Base-by-base conservation (phyloP, 768 basidiomycete species). In the Pulveroboletus ravenelii region DNA sequence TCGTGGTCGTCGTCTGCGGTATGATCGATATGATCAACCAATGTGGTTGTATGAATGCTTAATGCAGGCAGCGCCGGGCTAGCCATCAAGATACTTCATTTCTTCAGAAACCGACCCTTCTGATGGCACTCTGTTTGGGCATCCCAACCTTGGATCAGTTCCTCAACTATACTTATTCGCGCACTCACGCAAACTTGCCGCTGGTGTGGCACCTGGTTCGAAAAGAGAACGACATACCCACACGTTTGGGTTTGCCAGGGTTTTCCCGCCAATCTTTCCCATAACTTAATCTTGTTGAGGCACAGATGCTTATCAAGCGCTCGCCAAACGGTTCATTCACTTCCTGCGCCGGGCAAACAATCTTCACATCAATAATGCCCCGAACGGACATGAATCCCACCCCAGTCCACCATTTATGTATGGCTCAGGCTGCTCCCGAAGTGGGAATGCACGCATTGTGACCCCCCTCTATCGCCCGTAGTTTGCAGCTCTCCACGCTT, bases 381-480 rank as follows among this genome's bases (percentile, higher is more conserved):
- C 18, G 10, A 12, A 12, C n/a, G 37, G 43, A 50, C 48, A 48
- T 43, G 20, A 50, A 45, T 45, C 40, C 43, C 35, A 27, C 48
- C 51, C 49, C 38, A 8, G 4, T 23, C 32, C 31, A 5, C 45
- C 50, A 65, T 65, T 57, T 63, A 65, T 62, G 57, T 29, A 18
- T 36, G 17, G 17, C 41, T 12, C 32, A 15, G 23, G 15, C 2
- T 15, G 6, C 34, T 32, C 40, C 25, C 10, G 27, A 38, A 25
- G 20, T 7, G 10, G 18, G 30, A n/a, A 53, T 44, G 38, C 30
- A 25, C 20, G 3, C 48, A 44, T 37, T 27, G 10, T 42, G 27
- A 47, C 40, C 43, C 36, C n/a, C 41, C 31, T 32, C 39, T 17
- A 25, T 20, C 39, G 1, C 30, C 17, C 10, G 13, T 42, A 53